Percentiles rank a stretch among this genome's conserved stretches.
Conservation (phyloP, 2,329 filamentous ascomycete species). For the Neofusicoccum cordaticola region DNA sequence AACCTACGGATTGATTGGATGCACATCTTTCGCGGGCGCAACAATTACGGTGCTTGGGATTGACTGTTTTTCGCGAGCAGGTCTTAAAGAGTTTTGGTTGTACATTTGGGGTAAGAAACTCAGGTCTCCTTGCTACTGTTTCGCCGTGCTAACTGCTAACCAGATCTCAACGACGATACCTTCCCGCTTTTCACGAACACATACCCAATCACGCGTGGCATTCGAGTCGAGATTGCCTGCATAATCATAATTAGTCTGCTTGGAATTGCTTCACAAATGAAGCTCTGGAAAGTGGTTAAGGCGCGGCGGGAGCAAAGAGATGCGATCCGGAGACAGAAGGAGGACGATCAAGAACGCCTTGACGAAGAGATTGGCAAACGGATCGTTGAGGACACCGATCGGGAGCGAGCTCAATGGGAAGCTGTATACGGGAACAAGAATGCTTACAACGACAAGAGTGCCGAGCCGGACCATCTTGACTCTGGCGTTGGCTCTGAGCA, state of each 20-base stretch:
- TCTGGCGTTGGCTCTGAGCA: constrained; percentile 49
- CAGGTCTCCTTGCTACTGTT: background rate
- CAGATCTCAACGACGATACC: constrained; percentile 69
- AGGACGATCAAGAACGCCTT: constrained; percentile 59
- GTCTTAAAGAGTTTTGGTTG: constrained; percentile 92
- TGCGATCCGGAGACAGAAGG: constrained; percentile 47
- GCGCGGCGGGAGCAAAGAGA: constrained; percentile 49
- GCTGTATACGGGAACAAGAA: constrained; percentile 65
- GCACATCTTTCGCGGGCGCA: constrained; percentile 77
- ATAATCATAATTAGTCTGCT: constrained; percentile 71
- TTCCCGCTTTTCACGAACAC: constrained; percentile 75
- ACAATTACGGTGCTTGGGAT: constrained; percentile 79
- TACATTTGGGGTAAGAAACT: constrained; percentile 72
- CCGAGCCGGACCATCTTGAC: constrained; percentile 38
- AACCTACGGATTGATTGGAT: constrained; percentile 71
- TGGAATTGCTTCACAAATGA: constrained; percentile 80
- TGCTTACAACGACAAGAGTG: constrained; percentile 26
- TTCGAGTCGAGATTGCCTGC: constrained; percentile 78
- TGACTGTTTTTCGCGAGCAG: constrained; percentile 86
- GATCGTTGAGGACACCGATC: constrained; percentile 60
- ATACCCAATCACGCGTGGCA: constrained; percentile 83
- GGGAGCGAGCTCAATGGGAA: constrained; percentile 72
- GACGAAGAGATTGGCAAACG: constrained; percentile 70
- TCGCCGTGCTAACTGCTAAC: background rate
- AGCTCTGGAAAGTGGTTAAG: constrained; percentile 77